Evolutionary conservation across 1,284 basidiomycete genomes (phyloP), one percentile per base, ranked within the genome.

Genomic region (Papiliotrema nemorosa): DNA sequence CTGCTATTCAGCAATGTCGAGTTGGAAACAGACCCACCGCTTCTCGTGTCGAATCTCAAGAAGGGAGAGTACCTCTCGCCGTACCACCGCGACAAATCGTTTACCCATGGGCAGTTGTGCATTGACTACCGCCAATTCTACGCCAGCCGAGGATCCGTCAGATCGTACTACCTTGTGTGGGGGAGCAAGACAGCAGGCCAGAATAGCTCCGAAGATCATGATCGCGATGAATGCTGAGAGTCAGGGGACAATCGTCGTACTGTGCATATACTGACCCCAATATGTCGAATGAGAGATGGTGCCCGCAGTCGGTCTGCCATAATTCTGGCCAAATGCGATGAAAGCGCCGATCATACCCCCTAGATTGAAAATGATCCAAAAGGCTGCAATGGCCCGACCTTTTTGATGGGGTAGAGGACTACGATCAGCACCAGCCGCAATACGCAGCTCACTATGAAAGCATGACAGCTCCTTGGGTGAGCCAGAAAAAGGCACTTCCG

Each of bases 401-500:
- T 64, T 69, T 85, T 84, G 44, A 82, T 52, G 18, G 86, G 84
- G 69, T 89, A 91, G 1, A 85, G 80, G 66, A 90, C 77, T 84
- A 90, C 89, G 75, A 5, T 82, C 83, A 25, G 88, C 88, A 63
- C 90, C 88, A 1, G 12, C 37, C 37, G 13, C 13, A 12, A 12
- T 9, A n/a, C n/a, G n/a, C n/a, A n/a, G n/a, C n/a, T n/a, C n/a
- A n/a, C n/a, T n/a, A n/a, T n/a, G n/a, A 33, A 26, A 54, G 41
- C 47, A 54, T 50, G 31, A 54, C 37, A 5, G 52, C 41, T 3
- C 52, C 52, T 38, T 54, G 52, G 35, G 44, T 40, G 0, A 86
- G 84, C 88, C 88, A 89, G 20, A 91, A 77, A 25, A 91, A 69
- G 44, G 85, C 87, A 18, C 89, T 89, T 62, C 86, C 89, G 44